Base-by-base conservation (phyloP, 768 basidiomycete species). In the Naganishia kalamii region DNA sequence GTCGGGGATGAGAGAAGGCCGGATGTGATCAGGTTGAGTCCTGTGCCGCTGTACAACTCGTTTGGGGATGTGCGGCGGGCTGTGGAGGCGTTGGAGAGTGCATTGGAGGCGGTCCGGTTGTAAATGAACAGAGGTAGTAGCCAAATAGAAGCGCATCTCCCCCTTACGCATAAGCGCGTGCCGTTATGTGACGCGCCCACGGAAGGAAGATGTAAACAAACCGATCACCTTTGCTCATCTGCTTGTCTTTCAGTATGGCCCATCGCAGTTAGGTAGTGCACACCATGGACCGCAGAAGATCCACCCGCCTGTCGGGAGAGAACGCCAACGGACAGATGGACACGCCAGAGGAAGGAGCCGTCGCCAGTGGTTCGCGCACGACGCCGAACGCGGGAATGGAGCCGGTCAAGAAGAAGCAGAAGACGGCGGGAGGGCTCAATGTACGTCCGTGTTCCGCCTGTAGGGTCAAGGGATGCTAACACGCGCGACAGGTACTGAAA, bases 1-100 rank as follows among this genome's bases (percentile, higher is more conserved):
- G 83, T 96, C 59, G 93, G 90, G 11, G 96, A 99, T 78, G 90
- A 94, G 78, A 81, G 96, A 72, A 80, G 86, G 72, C 94, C 96
- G 29, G 88, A 91, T 73, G 90, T 98, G 57, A 92, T 99, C 70
- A 84, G 96, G 11, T 79, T 98, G 48, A 84, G 91, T 67, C 92
- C 93, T 50, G 82, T 83, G 17, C 88, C 93, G 35, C 80, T 98
- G 74, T 99, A 97, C 78, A 96, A 88, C 75, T 87, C 87, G 13
- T 81, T 86, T 70, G 79, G 80, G 69, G 96, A 99, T 70, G 88
- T 88, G 67, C 83, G 88, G 71, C 79, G 81, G 61, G 89, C 87
- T 12, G 89, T 83, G 15, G 76, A 77, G 65, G 83, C 82, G 65
- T 74, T 97, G 27, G 86, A 91, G 59, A 80, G 84, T 64, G 79